phyloP scores from a whole-genome alignment of 1,284 basidiomycete species.

The Cryptococcus sp. region DNA sequence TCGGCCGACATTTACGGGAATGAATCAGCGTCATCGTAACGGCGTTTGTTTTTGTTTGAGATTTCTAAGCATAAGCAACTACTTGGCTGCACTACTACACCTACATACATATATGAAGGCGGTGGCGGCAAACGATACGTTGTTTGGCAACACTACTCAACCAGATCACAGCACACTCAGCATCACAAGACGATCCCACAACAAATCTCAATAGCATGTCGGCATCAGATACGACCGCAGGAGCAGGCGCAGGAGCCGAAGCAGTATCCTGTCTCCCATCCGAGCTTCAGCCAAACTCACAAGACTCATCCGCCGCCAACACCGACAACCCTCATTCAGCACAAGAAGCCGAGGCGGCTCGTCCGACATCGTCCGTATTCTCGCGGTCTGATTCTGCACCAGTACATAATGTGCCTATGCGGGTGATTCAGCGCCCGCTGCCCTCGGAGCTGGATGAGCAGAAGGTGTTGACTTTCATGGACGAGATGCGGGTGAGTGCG shows the following conservation, averaged over 20 bases:
- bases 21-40: no score
- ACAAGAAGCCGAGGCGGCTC: not conserved
- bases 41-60: no score
- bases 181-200: no score
- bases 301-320: not conserved
- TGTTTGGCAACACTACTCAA: no score
- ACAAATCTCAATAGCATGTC: no score
- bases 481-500: conserved; percentile 49
- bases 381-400: conserved; percentile 31
- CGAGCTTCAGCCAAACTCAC: conserved; percentile 6
- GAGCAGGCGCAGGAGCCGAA: not conserved
- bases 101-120: no score
- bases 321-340: not conserved
- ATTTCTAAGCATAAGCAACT: no score
- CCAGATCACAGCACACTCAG: no score
- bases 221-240: no score
- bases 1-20: no score
- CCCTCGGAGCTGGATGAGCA: conserved; percentile 51
- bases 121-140: no score
- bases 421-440: conserved; percentile 51
- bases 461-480: conserved; percentile 53
- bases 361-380: conserved; percentile 37
- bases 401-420: conserved; percentile 50
- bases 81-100: no score
- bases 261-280: conserved; percentile 9